Evolutionary conservation across 176 grass and related monocot species (phyloP).

Genomic region (Zea luxurians): DNA sequence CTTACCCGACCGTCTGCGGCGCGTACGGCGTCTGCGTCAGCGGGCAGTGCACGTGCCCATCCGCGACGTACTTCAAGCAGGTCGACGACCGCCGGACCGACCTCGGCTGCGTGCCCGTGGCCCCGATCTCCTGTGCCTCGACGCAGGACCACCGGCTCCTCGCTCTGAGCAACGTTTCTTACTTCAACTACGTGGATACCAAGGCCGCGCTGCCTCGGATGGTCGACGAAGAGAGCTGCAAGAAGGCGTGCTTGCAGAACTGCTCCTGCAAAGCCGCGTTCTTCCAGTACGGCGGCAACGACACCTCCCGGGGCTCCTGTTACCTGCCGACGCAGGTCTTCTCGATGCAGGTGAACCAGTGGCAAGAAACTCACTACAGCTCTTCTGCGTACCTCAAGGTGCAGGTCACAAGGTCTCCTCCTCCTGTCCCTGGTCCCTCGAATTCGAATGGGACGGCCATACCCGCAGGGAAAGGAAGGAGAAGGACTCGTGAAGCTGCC

Average conservation of each 20-base stretch:
- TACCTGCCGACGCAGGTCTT: constrained; percentile 37
- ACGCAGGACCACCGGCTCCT: constrained; percentile 37
- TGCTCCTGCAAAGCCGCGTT: constrained; percentile 70
- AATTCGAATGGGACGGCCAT: neutral
- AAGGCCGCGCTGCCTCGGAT: neutral
- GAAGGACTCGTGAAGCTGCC: neutral
- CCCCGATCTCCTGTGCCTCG: constrained; percentile 43
- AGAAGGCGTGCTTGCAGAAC: constrained; percentile 39
- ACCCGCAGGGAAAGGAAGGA: neutral
- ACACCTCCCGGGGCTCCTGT: constrained; percentile 16
- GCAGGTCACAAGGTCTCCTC: constrained; percentile 28
- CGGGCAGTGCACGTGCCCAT: neutral
- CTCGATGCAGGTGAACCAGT: constrained; percentile 12
- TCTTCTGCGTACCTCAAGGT: constrained; percentile 49
- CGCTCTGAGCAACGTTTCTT: neutral
- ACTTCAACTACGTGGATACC: constrained; percentile 6
- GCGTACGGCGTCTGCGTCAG: neutral
- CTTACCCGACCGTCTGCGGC: constrained; percentile 6
- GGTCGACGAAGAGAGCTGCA: constrained; percentile 45
- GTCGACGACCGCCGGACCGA: neutral
- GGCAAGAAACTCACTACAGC: neutral
- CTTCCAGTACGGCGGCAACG: constrained; percentile 20
- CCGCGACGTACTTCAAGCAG: neutral
- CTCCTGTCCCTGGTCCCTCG: neutral
- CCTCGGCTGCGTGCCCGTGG: neutral